Conservation (phyloP, 2,329 filamentous ascomycete genomes). For the Phoma herbarum region DNA sequence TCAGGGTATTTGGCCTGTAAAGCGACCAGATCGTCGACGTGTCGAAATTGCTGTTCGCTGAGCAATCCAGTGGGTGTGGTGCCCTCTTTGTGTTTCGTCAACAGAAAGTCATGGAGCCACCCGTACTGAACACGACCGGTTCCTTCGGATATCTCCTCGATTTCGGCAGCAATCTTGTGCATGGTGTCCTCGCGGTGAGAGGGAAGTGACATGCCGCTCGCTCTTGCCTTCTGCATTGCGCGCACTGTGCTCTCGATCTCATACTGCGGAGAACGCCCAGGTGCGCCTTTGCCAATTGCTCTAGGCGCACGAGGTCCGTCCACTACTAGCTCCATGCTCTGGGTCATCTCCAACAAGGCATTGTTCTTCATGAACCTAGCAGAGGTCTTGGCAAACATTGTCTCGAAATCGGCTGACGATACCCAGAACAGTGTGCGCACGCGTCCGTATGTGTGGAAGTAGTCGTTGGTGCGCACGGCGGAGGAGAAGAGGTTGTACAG, state of each 20-base stretch:
- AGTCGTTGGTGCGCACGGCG: constrained; percentile 64
- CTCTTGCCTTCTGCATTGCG: constrained; percentile 33
- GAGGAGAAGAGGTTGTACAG: constrained; percentile 69
- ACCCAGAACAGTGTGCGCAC: constrained; percentile 82
- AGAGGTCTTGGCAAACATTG: constrained; percentile 67
- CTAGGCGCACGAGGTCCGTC: constrained; percentile 23
- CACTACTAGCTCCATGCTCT: constrained; percentile 60
- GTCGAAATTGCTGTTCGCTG: constrained; percentile 17
- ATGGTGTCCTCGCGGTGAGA: constrained; percentile 37
- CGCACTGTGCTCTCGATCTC: constrained; percentile 40
- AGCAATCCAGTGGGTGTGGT: constrained; percentile 33
- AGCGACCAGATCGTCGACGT: constrained; percentile 9
- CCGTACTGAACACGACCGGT: constrained; percentile 25
- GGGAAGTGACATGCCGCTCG: constrained; percentile 37
- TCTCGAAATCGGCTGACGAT: constrained; percentile 66
- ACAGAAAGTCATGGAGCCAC: constrained; percentile 35
- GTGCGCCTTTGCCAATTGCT: constrained; percentile 21
- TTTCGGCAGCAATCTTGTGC: constrained; percentile 40
- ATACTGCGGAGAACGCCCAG: constrained; percentile 41
- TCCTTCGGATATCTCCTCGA: constrained; percentile 29
- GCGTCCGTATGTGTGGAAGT: constrained; percentile 79
- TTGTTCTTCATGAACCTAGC: constrained; percentile 64
- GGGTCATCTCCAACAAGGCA: constrained; percentile 68
- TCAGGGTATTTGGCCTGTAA: constrained; percentile 28
- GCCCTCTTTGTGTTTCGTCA: constrained; percentile 31